A percentile compares a stretch with the other conserved stretches of the same genome.
Conservation (phyloP, 257 asterid species). For the Knoxia roxburghii region DNA sequence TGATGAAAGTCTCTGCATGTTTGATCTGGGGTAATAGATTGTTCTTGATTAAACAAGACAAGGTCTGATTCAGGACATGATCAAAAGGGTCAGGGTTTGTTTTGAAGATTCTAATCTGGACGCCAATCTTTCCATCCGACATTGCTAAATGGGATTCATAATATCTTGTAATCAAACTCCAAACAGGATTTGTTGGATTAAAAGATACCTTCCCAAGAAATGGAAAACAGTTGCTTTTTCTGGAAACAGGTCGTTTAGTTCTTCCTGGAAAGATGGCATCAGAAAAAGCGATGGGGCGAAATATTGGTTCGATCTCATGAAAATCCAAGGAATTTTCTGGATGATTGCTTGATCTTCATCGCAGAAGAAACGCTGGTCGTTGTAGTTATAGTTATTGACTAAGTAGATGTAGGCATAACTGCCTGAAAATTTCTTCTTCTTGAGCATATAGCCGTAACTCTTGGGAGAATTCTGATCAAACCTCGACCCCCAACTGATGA, state of each 20-base stretch:
- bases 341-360: constrained; percentile 47
- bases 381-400: constrained; percentile 52
- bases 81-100: neutral
- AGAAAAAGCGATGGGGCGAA: constrained; percentile 64
- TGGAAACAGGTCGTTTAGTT: constrained; percentile 53
- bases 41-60: neutral
- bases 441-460: constrained; percentile 57
- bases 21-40: constrained; percentile 15
- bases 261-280: constrained; percentile 54
- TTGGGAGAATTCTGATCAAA: constrained; percentile 42
- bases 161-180: constrained; percentile 66
- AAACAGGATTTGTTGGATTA: constrained; percentile 68
- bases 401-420: constrained; percentile 51
- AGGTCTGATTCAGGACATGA: neutral
- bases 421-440: constrained; percentile 25
- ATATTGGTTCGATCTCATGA: constrained; percentile 56
- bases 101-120: neutral
- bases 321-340: constrained; percentile 49
- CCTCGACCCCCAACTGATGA: constrained; percentile 23
- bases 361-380: constrained; percentile 65
- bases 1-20: constrained; percentile 13
- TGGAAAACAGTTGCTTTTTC: constrained; percentile 69
- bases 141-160: constrained; percentile 28
- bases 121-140: neutral
- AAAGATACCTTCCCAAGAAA: constrained; percentile 64